A percentile compares a stretch with the other conserved stretches of the same genome.
Conservation (phyloP, 345 rosid species). For the Melaleuca alternifolia region DNA sequence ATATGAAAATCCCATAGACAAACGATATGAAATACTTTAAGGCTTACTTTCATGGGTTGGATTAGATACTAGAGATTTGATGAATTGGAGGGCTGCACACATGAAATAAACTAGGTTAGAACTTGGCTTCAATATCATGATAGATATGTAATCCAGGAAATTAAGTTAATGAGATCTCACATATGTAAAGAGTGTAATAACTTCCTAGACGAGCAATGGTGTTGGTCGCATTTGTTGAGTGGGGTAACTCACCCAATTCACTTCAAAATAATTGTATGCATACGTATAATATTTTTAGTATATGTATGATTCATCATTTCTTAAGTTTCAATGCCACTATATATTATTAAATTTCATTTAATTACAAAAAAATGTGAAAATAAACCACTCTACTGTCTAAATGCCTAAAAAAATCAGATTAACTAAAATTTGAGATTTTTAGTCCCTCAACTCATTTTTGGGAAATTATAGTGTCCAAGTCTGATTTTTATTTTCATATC, state of each 20-base stretch:
- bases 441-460: too few relatives aligned
- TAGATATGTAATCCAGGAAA: not conserved
- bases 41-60: rapidly evolving
- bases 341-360: not conserved
- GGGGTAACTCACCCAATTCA: not conserved
- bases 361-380: not conserved
- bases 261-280: not conserved
- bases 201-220: too few relatives aligned
- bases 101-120: not conserved
- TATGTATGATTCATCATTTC: not conserved
- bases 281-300: not conserved
- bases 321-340: not conserved
- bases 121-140: not conserved
- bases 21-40: not conserved
- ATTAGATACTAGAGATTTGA: not conserved
- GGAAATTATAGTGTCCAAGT: not conserved
- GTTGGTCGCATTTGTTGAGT: not conserved
- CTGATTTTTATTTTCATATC: too few relatives aligned
- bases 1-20: not conserved
- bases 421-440: too few relatives aligned
- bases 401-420: too few relatives aligned
- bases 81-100: not conserved
- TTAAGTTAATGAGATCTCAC: too few relatives aligned
- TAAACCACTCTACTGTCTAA: not conserved
- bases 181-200: too few relatives aligned